Base-by-base conservation (phyloP, 257 asterid genomes). In the Nemophila menziesii region DNA sequence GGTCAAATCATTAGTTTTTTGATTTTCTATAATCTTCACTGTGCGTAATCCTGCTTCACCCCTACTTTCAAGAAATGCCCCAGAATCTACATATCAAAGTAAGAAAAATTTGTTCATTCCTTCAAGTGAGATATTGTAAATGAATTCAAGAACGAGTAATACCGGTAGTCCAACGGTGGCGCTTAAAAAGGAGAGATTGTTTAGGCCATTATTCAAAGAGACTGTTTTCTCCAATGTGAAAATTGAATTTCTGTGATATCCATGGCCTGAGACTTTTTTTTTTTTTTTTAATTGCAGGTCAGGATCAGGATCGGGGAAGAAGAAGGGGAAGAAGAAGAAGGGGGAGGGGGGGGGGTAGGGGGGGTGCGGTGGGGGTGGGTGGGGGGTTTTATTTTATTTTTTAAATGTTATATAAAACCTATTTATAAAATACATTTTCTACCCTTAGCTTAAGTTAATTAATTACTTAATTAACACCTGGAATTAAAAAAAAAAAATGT, bases 101-200 rank as follows among this genome's bases (percentile, higher is more conserved):
- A 38, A 16, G 11, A 1, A 22, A 50, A 21, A n/a, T 15, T 6
- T 16, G 13, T 10, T 19, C 45, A 21, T 22, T 49, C 46, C 37
- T 23, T 8, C 11, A 7, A 9, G 41, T 23, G 19, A 2, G 0
- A 33, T n/a, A 18, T 10, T n/a, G n/a, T n/a, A n/a, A n/a, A n/a
- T n/a, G n/a, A n/a, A n/a, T 16, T 7, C 1, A 18, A 21, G 29
- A 4, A 5, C 0, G 34, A 19, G 11, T 11, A 18, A 12, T 78
- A 87, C 97, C 63, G 89, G 95, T 44, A 80, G 43, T 24, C 95
- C 97, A 65, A 87, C 83, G 64, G 66, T 80, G 45, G 48, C 64
- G 60, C 97, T 83, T 11, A 87, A 75, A 69, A 87, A 55, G 18
- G 97, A 77, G 46, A 87, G 69, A 38, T 64, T 71, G 61, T 77